phyloP scores from a whole-genome alignment of 2,329 filamentous ascomycete species.

The Cercospora canescens region DNA sequence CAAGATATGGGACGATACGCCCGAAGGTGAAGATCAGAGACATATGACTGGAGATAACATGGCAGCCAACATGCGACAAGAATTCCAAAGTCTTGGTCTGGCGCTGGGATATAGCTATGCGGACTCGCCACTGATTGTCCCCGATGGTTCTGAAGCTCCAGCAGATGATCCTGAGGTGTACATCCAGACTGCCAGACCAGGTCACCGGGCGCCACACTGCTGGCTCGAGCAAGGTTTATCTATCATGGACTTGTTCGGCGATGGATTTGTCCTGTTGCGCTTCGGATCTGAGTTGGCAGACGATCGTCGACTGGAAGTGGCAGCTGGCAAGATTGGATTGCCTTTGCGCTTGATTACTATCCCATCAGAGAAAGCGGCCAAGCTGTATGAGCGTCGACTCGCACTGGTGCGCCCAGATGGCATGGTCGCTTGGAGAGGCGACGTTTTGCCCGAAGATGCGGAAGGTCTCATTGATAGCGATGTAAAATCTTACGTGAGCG shows the following conservation, averaged over 20 bases:
- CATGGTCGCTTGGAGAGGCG: conserved; percentile 8
- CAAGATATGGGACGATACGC: neutral
- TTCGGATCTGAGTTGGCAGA: neutral
- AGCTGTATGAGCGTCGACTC: conserved; percentile 2
- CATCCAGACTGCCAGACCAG: conserved; percentile 5
- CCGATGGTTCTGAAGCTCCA: neutral
- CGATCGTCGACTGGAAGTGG: neutral
- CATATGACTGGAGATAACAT: neutral
- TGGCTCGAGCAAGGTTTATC: neutral
- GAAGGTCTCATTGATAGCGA: neutral
- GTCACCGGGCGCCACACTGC: conserved; percentile 6
- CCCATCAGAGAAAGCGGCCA: neutral
- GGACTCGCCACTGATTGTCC: neutral
- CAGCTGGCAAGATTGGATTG: neutral
- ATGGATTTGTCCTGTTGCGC: neutral
- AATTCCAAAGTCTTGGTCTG: conserved; percentile 5
- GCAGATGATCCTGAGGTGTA: conserved; percentile 2
- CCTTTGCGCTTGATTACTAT: neutral
- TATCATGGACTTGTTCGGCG: conserved; percentile 4
- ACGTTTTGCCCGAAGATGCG: neutral
- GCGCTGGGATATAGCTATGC: conserved; percentile 8
- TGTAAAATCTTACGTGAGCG: neutral
- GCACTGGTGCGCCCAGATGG: conserved; percentile 7
- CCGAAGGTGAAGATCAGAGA: conserved; percentile 4
- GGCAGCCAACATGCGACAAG: conserved; percentile 7